These are phyloP conservation scores for Microbotryomycetes sp. DNA, from an alignment of 1,284 basidiomycete species.

Conservation along the genomic window DNA sequence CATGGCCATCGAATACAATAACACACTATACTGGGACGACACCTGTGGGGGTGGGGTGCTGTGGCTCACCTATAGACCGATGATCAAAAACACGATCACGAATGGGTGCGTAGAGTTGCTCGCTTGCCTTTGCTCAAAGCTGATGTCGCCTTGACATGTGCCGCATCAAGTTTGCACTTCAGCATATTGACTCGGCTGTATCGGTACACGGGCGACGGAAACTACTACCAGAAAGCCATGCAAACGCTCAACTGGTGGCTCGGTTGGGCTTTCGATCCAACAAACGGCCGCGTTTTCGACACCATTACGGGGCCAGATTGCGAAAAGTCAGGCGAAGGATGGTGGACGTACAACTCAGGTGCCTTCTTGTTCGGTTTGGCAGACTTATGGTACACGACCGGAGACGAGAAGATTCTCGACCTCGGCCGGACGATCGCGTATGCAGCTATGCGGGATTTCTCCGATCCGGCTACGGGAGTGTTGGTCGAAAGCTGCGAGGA, in stretches of 20 bases:
- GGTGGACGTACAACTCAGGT: conserved; percentile 27
- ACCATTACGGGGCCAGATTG: conserved; percentile 14
- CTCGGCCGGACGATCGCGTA: conserved; percentile 20
- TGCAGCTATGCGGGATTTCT: conserved; percentile 19
- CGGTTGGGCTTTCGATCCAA: conserved; percentile 14
- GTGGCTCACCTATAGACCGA: conserved; percentile 24
- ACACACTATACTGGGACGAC: conserved; percentile 24
- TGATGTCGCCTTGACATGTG: not conserved
- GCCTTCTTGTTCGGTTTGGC: conserved; percentile 21
- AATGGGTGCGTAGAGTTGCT: conserved; percentile 11
- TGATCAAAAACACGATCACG: conserved; percentile 27
- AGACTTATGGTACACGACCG: conserved; percentile 21
- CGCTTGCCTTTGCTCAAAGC: not conserved
- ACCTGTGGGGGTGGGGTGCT: conserved; percentile 27
- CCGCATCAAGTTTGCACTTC: conserved; percentile 17
- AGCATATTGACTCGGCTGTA: conserved; percentile 19
- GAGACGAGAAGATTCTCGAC: conserved; percentile 11
- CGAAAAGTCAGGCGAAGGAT: conserved; percentile 1
- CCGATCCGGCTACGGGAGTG: conserved; percentile 9
- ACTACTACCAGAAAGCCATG: conserved; percentile 15
- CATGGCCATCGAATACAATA: conserved; percentile 14
- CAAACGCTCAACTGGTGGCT: conserved; percentile 31
- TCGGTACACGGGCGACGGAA: conserved; percentile 17
- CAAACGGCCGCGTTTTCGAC: conserved; percentile 16
- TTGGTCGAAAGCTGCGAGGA: conserved; percentile 21